Percentiles rank a stretch among this genome's conserved stretches.
phyloP scores from a whole-genome alignment of 768 basidiomycete species.

The Agrocybe chaxingu region DNA sequence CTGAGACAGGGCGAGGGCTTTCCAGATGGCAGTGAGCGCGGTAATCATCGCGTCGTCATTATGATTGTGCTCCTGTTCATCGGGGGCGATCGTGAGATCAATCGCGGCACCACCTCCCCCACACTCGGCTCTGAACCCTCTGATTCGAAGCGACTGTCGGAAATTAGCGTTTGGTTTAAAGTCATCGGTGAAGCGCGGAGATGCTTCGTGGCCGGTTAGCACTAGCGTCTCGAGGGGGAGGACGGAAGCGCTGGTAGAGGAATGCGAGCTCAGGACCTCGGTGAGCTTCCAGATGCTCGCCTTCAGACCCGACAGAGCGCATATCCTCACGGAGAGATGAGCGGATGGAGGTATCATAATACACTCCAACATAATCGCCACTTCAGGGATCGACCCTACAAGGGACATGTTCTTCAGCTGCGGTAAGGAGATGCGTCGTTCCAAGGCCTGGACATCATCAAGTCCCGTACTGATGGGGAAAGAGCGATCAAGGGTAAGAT shows the following conservation, averaged over 20 bases:
- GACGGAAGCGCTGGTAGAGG: conserved; percentile 15
- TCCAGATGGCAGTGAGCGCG: conserved; percentile 27
- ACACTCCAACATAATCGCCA: conserved; percentile 26
- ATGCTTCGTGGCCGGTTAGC: conserved; percentile 25
- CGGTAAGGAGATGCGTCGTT: conserved; percentile 22
- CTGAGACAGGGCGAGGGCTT: conserved; percentile 26
- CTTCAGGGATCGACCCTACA: conserved; percentile 28
- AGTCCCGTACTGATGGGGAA: conserved; percentile 26
- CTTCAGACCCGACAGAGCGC: conserved; percentile 25
- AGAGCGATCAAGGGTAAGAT: conserved; percentile 30
- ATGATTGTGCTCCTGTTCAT: conserved; percentile 10
- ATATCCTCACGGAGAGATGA: conserved; percentile 22
- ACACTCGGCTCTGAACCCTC: conserved; percentile 25
- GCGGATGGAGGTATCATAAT: conserved; percentile 24
- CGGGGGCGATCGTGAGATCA: conserved; percentile 29
- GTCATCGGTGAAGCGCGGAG: conserved; percentile 17
- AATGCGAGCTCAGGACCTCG: conserved; percentile 22
- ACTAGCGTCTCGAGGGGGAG: conserved; percentile 26
- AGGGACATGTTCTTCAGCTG: conserved; percentile 26
- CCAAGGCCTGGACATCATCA: conserved; percentile 11
- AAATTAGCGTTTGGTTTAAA: conserved; percentile 24
- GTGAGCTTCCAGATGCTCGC: conserved; percentile 24
- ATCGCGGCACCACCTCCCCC: conserved; percentile 22
- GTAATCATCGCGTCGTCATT: conserved; percentile 31
- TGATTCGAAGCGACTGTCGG: conserved; percentile 30